phyloP scores from a whole-genome alignment of 352 stramenopile species.

The Globisporangium iwayamae region DNA sequence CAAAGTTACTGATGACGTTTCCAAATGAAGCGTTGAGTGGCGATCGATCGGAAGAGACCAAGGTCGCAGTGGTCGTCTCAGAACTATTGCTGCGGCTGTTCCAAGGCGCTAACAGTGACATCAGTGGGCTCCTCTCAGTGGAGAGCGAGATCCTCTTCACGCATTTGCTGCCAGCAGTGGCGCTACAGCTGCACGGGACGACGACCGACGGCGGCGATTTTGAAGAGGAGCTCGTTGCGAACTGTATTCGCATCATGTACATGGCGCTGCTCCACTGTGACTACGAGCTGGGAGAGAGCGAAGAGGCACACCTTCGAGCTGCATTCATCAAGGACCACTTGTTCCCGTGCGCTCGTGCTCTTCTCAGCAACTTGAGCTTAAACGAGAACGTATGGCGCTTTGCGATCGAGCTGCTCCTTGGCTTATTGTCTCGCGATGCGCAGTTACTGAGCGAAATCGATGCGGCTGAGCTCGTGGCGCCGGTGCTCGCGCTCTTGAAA shows the following conservation, averaged over 20 bases:
- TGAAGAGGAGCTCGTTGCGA: conserved; percentile 28
- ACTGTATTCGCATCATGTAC: conserved; percentile 53
- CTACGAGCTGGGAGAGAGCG: conserved; percentile 17
- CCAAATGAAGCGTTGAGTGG: conserved; percentile 29
- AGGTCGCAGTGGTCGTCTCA: conserved; percentile 33
- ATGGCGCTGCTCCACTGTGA: conserved; percentile 49
- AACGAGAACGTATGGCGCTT: conserved; percentile 53
- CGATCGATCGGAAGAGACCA: conserved; percentile 19
- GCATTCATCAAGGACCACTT: conserved; percentile 43
- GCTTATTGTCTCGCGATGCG: conserved; percentile 33
- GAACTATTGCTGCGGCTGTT: conserved; percentile 49
- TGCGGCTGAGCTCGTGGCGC: conserved; percentile 19
- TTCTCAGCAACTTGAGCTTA: conserved; percentile 17
- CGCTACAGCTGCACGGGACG: conserved; percentile 22
- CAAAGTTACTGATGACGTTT: conserved; percentile 57
- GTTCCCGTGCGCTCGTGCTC: conserved; percentile 31
- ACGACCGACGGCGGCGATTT: conserved; percentile 2
- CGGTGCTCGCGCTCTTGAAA: conserved; percentile 30
- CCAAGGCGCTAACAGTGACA: conserved; percentile 32
- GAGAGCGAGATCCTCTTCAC: conserved; percentile 44
- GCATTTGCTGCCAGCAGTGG: conserved; percentile 48
- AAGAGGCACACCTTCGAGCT: conserved; percentile 22
- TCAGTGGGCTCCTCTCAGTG: conserved; percentile 33
- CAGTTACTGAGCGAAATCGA: conserved; percentile 25
- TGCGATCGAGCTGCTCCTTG: conserved; percentile 43